Conservation (phyloP, 805 yeast genomes). For the Cyberlindnera galapagoensis region DNA sequence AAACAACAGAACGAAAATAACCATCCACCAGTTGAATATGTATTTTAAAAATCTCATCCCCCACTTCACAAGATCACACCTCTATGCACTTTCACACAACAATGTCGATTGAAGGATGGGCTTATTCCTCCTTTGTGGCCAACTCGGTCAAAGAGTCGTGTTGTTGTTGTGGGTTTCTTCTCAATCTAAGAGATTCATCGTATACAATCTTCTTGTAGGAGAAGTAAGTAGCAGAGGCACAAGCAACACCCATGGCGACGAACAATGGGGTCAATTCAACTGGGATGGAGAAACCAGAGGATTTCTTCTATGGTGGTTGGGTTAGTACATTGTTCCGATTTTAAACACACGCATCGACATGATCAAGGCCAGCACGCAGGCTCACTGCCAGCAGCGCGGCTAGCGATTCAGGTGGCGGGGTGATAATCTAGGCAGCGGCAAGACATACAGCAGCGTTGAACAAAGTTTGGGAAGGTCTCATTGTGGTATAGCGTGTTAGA, state of each 20-base stretch:
- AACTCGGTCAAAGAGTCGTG: slow-evolving; percentile 11
- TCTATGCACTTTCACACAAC: too few species aligned
- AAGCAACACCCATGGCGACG: slow-evolving; percentile 49
- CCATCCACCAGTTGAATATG: too few species aligned
- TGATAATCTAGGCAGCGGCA: too few species aligned
- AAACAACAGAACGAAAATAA: too few species aligned
- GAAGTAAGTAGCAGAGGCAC: slow-evolving; percentile 44
- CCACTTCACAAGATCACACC: too few species aligned
- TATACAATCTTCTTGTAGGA: slow-evolving; percentile 42
- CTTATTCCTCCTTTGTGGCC: slow-evolving; percentile 10
- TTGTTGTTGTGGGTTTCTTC: slow-evolving; percentile 38
- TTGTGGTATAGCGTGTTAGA: slow-evolving; percentile 16
- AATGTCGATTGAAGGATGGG: too few species aligned
- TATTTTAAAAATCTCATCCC: too few species aligned
- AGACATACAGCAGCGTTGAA: slow-evolving; percentile 41
- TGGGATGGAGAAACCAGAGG: slow-evolving; percentile 34
- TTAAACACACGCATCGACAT: too few species aligned
- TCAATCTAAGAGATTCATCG: slow-evolving; percentile 44
- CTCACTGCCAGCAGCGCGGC: too few species aligned
- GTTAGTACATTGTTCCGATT: slow-evolving; percentile 14
- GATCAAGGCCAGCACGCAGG: too few species aligned
- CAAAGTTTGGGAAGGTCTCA: slow-evolving; percentile 45
- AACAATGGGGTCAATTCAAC: slow-evolving; percentile 54
- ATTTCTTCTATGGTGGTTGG: slow-evolving; percentile 27
- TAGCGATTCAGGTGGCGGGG: too few species aligned